Base-by-base conservation (phyloP, 1,284 basidiomycete genomes). In the Moesziomyces parantarcticus region DNA sequence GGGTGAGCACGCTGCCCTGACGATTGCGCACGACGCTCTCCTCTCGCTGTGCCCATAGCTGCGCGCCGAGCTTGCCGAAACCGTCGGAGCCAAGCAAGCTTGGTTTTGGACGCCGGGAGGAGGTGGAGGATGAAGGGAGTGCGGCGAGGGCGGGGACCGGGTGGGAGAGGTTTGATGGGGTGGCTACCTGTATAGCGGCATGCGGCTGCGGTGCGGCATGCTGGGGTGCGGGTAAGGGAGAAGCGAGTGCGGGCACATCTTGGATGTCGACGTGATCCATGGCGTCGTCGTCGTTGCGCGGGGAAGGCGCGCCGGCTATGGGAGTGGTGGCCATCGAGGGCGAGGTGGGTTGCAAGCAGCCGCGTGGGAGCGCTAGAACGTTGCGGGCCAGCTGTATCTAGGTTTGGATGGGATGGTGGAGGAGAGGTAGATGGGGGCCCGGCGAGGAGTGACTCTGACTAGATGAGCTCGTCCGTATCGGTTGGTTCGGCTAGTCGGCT, bases 1-100 rank as follows among this genome's bases (percentile, higher is more conserved):
- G 86, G 18, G 91, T 92, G 20, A 98, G 86, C 11, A 98, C 94
- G 76, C 92, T 94, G 25, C 94, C 94, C 2, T 88, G 87, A 51
- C 94, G 87, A 14, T 92, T 91, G 85, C 95, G 96, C 61, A 98
- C 94, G 20, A 96, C 88, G 47, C 54, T 63, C 22, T 75, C 69
- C 60, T 83, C 79, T 1, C 72, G 47, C 39, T 71, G 72, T 13
- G 72, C 63, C 72, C 72, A 75, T 14, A 75, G 67, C 32, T 63
- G 63, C 3, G 56, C 56, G 32, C 72, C 67, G 3, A 66, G 40
- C 50, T 62, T 65, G 8, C 67, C 72, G 34, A 63, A 66, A 20
- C 72, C 67, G 39, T 65, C 67, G 2, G 59, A 59, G 34, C 67
- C 72, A 9, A 75, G 56, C 16, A 75, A 39, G 32, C 55, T 74